Base-by-base conservation (phyloP, 106 monocot genomes). In the Cymbidium sinense region DNA sequence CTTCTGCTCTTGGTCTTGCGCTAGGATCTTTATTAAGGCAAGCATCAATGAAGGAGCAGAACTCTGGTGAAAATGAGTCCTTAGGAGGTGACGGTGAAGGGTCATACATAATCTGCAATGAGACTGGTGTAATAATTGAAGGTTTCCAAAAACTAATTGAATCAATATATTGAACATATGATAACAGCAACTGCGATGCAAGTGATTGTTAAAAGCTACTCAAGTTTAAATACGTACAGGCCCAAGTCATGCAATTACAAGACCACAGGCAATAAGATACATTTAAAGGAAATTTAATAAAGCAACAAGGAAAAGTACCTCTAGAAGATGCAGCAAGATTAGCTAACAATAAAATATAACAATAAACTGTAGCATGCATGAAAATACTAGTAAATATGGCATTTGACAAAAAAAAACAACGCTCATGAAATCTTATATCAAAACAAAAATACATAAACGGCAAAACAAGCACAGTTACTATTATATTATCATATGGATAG, bases 41-140 rank as follows among this genome's bases (percentile, higher is more conserved):
- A 78, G 85, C 90, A 87, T 99, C 92, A 77, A 99, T 83, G 51
- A 99, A 95, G 69, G 98, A 95, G 78, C 98, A 92, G 73, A 99
- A 99, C 74, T 99, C 98, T 3, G 83, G 72, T 15, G 95, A 95
- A 80, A 87, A 95, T 34, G 81, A 77, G 64, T 81, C 78, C 79
- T 77, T 87, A 44, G 87, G 80, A 69, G 95, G 98, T 27, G 92
- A 90, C 37, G 98, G 94, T 76, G 98, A 92, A 80, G 87, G 86
- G 71, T 99, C 98, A 81, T 99, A 90, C 83, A 99, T 81, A 43
- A 93, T 91, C 98, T 99, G 90, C 43, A 50, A 86, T 54, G 34
- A 55, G 27, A 44, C 43, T 23, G 43, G 39, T 43, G 27, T 43
- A 73, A 71, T 5, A 20, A 39, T 39, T 71, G 20, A 71, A 71